Conservation (phyloP, 768 basidiomycete species). For the Hydnum rufescens region DNA sequence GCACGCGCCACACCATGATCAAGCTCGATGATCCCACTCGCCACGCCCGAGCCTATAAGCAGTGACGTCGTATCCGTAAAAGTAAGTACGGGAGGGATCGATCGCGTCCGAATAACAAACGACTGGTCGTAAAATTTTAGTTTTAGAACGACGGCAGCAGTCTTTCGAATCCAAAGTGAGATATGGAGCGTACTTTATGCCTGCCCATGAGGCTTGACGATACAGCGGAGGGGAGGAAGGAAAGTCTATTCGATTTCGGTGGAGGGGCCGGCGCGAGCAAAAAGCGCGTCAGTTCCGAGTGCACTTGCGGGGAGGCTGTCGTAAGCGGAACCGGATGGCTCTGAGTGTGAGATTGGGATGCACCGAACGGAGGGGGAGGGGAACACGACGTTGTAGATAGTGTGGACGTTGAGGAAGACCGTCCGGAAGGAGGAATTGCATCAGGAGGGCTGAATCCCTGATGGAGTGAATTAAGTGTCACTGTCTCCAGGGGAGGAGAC, state of each 20-base stretch:
- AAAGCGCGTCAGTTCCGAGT: neutral
- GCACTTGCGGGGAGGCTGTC: neutral
- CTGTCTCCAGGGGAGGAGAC: neutral
- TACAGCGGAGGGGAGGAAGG: neutral
- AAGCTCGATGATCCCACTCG: conserved; percentile 44
- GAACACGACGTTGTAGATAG: neutral
- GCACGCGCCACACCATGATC: conserved; percentile 33
- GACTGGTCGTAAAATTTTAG: conserved; percentile 5
- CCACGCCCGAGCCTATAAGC: conserved; percentile 33
- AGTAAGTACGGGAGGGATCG: conserved; percentile 30
- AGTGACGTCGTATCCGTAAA: conserved; percentile 54
- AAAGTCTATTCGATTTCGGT: neutral
- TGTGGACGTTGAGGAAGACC: neutral
- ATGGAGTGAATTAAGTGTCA: neutral
- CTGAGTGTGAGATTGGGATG: neutral
- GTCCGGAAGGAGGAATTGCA: neutral
- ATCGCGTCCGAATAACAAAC: conserved; percentile 11
- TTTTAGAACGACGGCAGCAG: conserved; percentile 9
- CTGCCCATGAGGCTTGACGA: conserved; percentile 1
- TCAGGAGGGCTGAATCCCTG: neutral
- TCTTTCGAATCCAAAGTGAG: neutral
- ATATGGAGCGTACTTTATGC: no score
- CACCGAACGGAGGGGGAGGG: neutral
- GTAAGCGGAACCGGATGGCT: neutral
- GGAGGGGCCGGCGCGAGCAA: neutral